Conservation (phyloP, 2,329 filamentous ascomycete species). For the Calycina marina region DNA sequence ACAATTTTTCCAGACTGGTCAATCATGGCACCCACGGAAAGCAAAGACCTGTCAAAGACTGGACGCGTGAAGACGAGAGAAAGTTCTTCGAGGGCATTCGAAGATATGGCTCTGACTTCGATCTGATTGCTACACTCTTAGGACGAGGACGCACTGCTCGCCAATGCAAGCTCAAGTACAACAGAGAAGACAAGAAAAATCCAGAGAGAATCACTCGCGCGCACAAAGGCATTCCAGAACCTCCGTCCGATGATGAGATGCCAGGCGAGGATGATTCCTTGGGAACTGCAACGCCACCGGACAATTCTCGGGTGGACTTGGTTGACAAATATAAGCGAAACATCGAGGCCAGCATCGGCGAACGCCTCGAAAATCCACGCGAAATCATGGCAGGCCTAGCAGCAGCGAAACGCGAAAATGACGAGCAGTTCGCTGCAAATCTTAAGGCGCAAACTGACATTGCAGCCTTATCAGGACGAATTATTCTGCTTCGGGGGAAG, state of each 20-base stretch:
- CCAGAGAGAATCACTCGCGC: constrained; percentile 48
- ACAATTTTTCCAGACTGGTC: constrained; percentile 60
- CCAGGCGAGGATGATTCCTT: background rate
- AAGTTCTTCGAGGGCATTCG: constrained; percentile 60
- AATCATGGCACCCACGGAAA: constrained; percentile 57
- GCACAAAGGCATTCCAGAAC: constrained; percentile 42
- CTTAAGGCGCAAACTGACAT: constrained; percentile 16
- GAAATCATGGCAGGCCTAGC: background rate
- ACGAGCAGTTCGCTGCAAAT: constrained; percentile 23
- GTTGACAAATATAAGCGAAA: background rate
- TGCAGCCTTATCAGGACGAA: too few relatives aligned
- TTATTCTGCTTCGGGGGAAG: too few relatives aligned
- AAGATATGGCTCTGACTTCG: constrained; percentile 74
- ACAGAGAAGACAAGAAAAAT: constrained; percentile 57
- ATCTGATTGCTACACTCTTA: constrained; percentile 67
- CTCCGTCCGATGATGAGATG: background rate
- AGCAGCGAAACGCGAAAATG: background rate
- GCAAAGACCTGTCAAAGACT: constrained; percentile 47
- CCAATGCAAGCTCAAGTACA: constrained; percentile 72
- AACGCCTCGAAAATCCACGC: background rate
- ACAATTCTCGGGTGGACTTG: background rate
- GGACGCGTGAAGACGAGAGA: constrained; percentile 58
- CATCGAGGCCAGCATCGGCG: background rate
- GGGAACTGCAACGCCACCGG: too few relatives aligned
- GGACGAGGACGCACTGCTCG: constrained; percentile 48